Evolutionary conservation across 225 moss, liverwort and hornwort species (phyloP), one percentile per base, ranked within the genome.

Genomic region (Pleurozium schreberi): DNA sequence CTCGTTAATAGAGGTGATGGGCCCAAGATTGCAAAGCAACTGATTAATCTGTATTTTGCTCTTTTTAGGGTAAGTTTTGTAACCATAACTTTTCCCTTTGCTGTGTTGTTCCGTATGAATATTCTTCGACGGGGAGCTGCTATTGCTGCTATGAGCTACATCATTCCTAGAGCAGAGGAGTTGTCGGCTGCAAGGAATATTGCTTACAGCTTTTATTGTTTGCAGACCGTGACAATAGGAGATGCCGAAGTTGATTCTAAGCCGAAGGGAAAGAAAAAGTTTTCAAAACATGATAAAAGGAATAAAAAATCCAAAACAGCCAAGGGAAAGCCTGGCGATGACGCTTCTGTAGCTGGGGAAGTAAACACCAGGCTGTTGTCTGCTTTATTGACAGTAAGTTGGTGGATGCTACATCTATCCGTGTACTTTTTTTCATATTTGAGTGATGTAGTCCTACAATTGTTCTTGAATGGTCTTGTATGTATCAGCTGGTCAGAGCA

Each of bases 21-120:
- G 74, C 96, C 97, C 84, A 91, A 90, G 74, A 89, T 97, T 88
- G 97, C 97, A 26, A 97, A 94, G 91, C 94, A 96, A 89, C 92
- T 99, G 81, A 95, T 99, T 75, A 96, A 97, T 90, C 92, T 99
- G 62, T 99, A 99, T 88, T 99, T 99, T 87, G 91, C 96, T 49
- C 96, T 99, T 57, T 99, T 99, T 82, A 97, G 94, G 94, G 99
- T 96, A 87, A 91, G 91, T 76, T 88, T 18, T 79, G 13, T 42
- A 69, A 60, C 70, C 61, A 21, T 2, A 52, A 75, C 65, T 83
- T 60, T 80, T 60, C 53, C 33, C 70, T 85, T 53, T 45, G 45
- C 75, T 89, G 66, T 81, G 45, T 58, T 50, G 62, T 89, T 71
- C 31, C 62, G 62, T 68, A 49, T 22, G 28, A 61, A 36, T 58